phyloP scores from a whole-genome alignment of 768 basidiomycete species.

The Suillus plorans region DNA sequence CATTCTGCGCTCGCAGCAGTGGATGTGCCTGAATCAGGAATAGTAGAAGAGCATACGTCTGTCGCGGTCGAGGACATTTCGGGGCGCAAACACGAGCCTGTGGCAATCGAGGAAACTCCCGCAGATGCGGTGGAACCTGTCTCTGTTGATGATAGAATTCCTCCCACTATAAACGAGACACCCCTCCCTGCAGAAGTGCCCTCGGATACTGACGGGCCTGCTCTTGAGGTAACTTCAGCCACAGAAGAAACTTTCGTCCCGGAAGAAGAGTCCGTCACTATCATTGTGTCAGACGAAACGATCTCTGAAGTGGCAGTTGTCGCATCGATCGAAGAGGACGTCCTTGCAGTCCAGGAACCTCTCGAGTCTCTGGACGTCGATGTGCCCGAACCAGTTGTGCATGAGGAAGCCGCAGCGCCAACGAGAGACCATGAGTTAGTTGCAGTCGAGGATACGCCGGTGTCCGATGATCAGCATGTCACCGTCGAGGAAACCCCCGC shows the following conservation, averaged over 20 bases:
- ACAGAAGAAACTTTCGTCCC: not conserved
- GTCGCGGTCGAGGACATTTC: not conserved
- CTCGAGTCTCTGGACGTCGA: conserved; percentile 3
- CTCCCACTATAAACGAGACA: conserved; percentile 5
- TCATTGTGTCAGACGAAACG: not conserved
- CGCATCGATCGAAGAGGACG: conserved; percentile 8
- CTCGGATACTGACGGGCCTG: conserved; percentile 1
- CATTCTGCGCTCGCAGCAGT: not conserved
- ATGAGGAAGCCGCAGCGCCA: not conserved
- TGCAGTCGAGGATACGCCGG: conserved; percentile 2
- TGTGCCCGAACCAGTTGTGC: not conserved
- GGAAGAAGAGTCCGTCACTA: not conserved
- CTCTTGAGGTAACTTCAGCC: not conserved
- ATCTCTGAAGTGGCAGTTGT: not conserved
- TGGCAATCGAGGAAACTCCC: conserved; percentile 8
- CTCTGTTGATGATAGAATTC: not conserved
- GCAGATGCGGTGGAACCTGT: not conserved
- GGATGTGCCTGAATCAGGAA: not conserved
- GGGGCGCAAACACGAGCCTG: conserved; percentile 2
- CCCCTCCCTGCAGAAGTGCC: not conserved
- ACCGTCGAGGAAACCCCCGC: conserved; percentile 7
- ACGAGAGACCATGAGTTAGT: not conserved
- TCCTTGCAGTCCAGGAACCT: conserved; percentile 1
- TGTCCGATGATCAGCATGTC: conserved; percentile 3
- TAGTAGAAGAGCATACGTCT: not conserved